These are phyloP conservation scores for Metschnikowia rubicola DNA, from an alignment of 805 yeast genomes.

Conservation along the genomic window DNA sequence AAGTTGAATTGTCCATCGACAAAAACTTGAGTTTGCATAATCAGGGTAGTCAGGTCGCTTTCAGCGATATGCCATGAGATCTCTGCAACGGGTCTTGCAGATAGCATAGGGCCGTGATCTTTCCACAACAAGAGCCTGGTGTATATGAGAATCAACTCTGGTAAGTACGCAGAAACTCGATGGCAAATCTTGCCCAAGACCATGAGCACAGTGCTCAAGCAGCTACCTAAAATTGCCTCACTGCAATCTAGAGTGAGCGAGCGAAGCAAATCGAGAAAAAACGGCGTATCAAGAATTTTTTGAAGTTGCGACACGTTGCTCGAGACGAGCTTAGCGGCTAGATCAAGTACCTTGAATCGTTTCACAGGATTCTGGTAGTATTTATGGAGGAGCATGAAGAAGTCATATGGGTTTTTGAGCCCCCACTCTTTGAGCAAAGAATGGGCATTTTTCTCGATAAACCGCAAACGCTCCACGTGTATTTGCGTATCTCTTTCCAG, in stretches of 20 bases:
- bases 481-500: constrained; percentile 28
- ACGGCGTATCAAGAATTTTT: constrained; percentile 30
- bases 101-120: not conserved
- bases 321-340: constrained; percentile 36
- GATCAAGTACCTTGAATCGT: constrained; percentile 37
- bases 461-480: constrained; percentile 48
- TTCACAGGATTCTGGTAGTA: constrained; percentile 29
- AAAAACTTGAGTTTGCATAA: constrained; percentile 9
- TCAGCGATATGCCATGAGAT: constrained; percentile 20
- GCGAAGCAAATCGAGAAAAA: constrained; percentile 37
- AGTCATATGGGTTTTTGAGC: constrained; percentile 30
- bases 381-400: constrained; percentile 35
- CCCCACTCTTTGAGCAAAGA: constrained; percentile 42
- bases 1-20: constrained; percentile 25
- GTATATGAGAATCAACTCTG: constrained; percentile 43
- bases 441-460: constrained; percentile 43
- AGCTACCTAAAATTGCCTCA: constrained; percentile 36
- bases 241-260: constrained; percentile 41
- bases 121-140: constrained; percentile 31
- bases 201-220: constrained; percentile 31
- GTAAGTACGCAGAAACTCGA: constrained; percentile 30
- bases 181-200: constrained; percentile 42
- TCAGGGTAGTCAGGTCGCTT: constrained; percentile 10
- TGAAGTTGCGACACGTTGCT: constrained; percentile 23
- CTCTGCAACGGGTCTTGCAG: not conserved